A percentile compares a stretch with the other conserved stretches of the same genome.
These are phyloP conservation scores for Emergomyces pasteurianus DNA, from an alignment of 2,329 filamentous ascomycete genomes.

Conservation along the genomic window DNA sequence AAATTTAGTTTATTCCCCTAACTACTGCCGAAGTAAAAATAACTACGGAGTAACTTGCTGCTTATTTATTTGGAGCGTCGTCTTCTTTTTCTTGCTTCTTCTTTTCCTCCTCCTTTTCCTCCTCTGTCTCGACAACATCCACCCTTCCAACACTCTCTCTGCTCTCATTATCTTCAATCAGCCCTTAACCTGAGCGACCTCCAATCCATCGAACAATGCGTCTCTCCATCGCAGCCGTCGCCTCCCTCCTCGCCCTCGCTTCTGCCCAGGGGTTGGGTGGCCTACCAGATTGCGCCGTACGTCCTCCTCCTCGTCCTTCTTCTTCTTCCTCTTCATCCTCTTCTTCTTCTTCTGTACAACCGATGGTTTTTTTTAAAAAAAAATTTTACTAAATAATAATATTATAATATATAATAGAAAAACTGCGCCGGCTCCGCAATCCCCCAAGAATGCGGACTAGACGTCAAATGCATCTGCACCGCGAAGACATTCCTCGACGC, in stretches of 20 bases:
- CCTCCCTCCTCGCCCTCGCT: conserved; percentile 39
- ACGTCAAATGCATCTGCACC: conserved; percentile 40
- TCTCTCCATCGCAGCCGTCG: conserved; percentile 40
- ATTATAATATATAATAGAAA: conserved; percentile 14
- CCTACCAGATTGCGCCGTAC: conserved; percentile 46
- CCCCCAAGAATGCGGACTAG: conserved; percentile 28
- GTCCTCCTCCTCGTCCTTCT: too few species aligned
- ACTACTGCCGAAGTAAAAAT: too few species aligned
- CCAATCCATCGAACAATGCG: conserved; percentile 30
- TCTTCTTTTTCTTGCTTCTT: too few species aligned
- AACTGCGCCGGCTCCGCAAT: conserved; percentile 32
- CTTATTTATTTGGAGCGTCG: too few species aligned
- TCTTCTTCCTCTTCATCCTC: too few species aligned
- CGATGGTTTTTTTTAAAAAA: too few species aligned
- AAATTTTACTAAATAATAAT: too few species aligned
- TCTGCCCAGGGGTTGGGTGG: conserved; percentile 34
- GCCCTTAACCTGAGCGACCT: too few species aligned
- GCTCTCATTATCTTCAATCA: not conserved
- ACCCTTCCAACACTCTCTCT: not conserved
- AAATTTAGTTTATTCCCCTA: too few species aligned
- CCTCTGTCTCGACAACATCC: not conserved
- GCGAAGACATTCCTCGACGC: conserved; percentile 33
- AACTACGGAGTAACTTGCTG: too few species aligned
- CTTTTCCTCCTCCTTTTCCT: not conserved
- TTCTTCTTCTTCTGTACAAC: too few species aligned